Conservation (phyloP, 331 rosid species). For the Saraca asoca region DNA sequence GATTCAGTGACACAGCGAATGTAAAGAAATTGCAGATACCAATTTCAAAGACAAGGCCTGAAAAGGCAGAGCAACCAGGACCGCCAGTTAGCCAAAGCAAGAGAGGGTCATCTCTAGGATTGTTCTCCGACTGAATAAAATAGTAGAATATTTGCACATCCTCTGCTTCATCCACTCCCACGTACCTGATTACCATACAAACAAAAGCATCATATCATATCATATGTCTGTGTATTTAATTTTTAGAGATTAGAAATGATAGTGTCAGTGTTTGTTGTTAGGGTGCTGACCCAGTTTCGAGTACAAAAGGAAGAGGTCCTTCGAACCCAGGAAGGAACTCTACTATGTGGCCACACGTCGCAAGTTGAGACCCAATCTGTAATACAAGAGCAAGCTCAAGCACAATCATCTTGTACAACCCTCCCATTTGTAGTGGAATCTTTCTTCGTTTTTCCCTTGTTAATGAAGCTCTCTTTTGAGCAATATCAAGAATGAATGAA, state of each 20-base stretch:
- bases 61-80: constrained; percentile 31
- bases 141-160: constrained; percentile 58
- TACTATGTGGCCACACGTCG: constrained; percentile 25
- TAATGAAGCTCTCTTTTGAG: too few species aligned
- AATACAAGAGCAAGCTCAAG: constrained; percentile 5
- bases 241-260: too few species aligned
- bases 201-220: background rate
- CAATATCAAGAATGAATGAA: too few species aligned
- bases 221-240: too few species aligned
- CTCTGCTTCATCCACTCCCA: constrained; percentile 63
- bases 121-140: constrained; percentile 56
- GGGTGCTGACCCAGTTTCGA: constrained; percentile 58
- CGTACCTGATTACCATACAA: constrained; percentile 40
- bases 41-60: constrained; percentile 46
- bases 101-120: constrained; percentile 56
- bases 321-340: constrained; percentile 64
- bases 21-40: constrained; percentile 17
- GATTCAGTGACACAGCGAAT: too few species aligned
- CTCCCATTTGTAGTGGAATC: too few species aligned
- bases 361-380: background rate
- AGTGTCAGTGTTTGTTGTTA: background rate
- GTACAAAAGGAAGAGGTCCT: constrained; percentile 66
- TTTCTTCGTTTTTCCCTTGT: too few species aligned
- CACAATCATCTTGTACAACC: background rate
- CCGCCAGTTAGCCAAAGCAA: constrained; percentile 70